Conservation (phyloP, 1,284 basidiomycete species). For the Cerrena zonata region DNA sequence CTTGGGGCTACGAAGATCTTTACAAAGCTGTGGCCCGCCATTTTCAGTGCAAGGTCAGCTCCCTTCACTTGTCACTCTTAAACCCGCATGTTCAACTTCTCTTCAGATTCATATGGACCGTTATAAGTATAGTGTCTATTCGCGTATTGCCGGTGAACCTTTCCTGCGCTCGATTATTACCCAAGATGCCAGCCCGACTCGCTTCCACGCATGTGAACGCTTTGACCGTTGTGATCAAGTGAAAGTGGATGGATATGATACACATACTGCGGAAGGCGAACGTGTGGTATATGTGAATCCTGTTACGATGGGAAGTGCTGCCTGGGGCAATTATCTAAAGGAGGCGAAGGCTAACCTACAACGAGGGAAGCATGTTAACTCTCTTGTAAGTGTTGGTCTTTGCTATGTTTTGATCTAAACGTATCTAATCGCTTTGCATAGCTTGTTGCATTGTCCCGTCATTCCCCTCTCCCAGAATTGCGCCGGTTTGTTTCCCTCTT, state of each 20-base stretch:
- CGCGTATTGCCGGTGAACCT: constrained; percentile 50
- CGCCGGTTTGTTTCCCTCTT: constrained; percentile 75
- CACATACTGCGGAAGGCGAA: constrained; percentile 32
- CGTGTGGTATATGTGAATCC: constrained; percentile 76
- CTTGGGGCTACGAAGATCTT: constrained; percentile 87
- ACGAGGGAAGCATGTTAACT: constrained; percentile 44
- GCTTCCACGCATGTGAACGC: constrained; percentile 90
- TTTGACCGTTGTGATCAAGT: constrained; percentile 69
- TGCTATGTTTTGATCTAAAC: background rate
- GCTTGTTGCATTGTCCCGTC: constrained; percentile 79
- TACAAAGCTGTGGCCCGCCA: constrained; percentile 65
- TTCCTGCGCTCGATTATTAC: constrained; percentile 65
- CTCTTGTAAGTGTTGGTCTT: constrained; percentile 44
- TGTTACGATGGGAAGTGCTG: constrained; percentile 51
- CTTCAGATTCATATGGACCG: constrained; percentile 80
- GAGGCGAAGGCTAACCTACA: constrained; percentile 40
- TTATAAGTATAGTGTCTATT: constrained; percentile 74
- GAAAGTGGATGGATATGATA: constrained; percentile 35
- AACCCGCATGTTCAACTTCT: background rate
- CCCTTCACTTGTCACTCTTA: background rate
- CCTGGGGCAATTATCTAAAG: constrained; percentile 59
- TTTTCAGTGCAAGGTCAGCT: constrained; percentile 56
- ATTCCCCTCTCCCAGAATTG: constrained; percentile 82
- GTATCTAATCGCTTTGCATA: constrained; percentile 25
- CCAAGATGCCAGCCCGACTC: constrained; percentile 49